Base-by-base conservation (phyloP, 768 basidiomycete species). In the Leccinum variicolor region DNA sequence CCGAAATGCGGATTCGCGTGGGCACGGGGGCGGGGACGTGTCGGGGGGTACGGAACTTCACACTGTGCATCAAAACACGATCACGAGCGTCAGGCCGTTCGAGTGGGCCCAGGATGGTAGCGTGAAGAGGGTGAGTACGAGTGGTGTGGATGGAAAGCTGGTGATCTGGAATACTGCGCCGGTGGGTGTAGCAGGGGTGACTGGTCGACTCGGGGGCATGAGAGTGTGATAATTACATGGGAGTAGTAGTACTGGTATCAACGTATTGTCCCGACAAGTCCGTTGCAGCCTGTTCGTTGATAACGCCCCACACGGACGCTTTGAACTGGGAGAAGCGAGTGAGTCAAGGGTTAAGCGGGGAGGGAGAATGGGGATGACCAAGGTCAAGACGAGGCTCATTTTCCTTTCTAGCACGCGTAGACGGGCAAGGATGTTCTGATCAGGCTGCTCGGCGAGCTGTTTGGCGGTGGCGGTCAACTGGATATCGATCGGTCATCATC, bases 41-140 rank as follows among this genome's bases (percentile, higher is more conserved):
- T 63, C 74, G 4, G 69, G 73, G 5, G 86, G 89, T 66, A 91
- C 90, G 3, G 92, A 95, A 69, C 75, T 96, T 52, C 76, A 82
- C 66, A 98, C 97, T 14, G 82, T 97, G 51, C 97, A 98, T 70
- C 97, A 98, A 81, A 99, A 99, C 77, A 97, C 95, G 36, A 97
- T 99, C 74, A 98, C 94, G n/a, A 87, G 81, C 63, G 80, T 98
- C 41, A 77, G 94, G 56, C 77, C 90, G 26, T 97, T 90, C 66
- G 87, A 87, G 60, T 54, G 53, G 57, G 77, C 75, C 2, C 62
- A 66, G 3, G 79, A 77, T 13, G 86, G 84, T 0, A 74, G 76
- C 2, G 87, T 98, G 5, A 77, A 74, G 49, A 83, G 83, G 66
- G 88, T 99, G 59, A 94, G 90, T 71, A 97, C 95, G 19, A 87